Percentiles rank a stretch among this genome's conserved stretches.
Conservation (phyloP, 2,329 filamentous ascomycete species). For the Cladosporium sp. region DNA sequence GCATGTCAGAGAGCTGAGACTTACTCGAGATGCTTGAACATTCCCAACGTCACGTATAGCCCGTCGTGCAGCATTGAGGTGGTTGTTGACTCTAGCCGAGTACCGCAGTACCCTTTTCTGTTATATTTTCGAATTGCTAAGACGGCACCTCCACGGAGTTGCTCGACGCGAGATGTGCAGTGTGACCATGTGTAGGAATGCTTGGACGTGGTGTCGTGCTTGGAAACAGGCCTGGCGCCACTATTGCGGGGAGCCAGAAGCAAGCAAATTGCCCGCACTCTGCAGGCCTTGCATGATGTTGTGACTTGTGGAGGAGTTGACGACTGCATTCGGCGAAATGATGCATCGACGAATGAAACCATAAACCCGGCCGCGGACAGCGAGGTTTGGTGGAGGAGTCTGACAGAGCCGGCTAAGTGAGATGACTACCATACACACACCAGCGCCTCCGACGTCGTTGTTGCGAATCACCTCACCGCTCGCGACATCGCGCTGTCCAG, state of each 20-base stretch:
- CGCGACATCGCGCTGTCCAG: neutral
- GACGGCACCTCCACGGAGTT: constrained; percentile 16
- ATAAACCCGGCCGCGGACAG: constrained; percentile 7
- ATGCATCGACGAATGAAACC: neutral
- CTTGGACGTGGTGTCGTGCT: constrained; percentile 8
- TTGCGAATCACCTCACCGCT: constrained; percentile 12
- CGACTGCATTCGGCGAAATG: neutral
- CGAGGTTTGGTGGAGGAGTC: neutral
- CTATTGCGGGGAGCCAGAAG: constrained; percentile 14
- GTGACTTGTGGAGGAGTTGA: constrained; percentile 1
- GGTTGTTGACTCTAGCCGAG: neutral
- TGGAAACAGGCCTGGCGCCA: constrained; percentile 4
- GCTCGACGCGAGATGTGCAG: constrained; percentile 17
- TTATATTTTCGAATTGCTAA: constrained; percentile 7
- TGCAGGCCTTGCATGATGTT: neutral
- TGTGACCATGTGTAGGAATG: constrained; percentile 3
- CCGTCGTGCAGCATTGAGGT: neutral
- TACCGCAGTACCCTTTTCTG: neutral
- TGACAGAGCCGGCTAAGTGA: neutral
- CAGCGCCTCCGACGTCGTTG: constrained; percentile 5
- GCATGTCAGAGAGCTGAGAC: neutral
- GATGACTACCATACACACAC: neutral
- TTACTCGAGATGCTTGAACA: neutral
- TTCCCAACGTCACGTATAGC: constrained; percentile 6
- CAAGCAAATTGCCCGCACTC: neutral